Conservation (phyloP, 106 monocot genomes). For the Posidonia australis region DNA sequence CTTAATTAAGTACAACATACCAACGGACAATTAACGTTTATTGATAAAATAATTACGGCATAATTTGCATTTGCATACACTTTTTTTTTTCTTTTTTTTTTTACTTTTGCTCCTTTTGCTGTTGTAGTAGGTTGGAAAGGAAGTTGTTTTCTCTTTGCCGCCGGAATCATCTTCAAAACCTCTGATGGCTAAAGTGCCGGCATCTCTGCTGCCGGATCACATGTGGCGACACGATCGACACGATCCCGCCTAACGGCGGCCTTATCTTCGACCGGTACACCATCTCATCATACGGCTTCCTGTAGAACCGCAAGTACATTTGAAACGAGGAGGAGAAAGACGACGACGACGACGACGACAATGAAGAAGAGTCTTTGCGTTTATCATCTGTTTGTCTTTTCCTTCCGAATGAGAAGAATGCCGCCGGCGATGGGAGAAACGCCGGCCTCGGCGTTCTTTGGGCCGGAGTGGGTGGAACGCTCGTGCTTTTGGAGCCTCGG, state of each 20-base stretch:
- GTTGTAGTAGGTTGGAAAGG: no score
- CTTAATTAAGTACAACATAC: no score
- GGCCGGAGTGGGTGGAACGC: slow-evolving; percentile 16
- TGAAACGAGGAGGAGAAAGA: no score
- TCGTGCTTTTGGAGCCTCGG: slow-evolving; percentile 12
- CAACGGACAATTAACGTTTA: no score
- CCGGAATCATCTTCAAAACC: slow-evolving; percentile 14
- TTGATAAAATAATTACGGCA: no score
- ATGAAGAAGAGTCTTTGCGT: slow-evolving; percentile 5
- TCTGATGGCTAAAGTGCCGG: slow-evolving; percentile 29
- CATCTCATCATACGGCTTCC: slow-evolving; percentile 77
- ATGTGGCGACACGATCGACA: slow-evolving; percentile 60
- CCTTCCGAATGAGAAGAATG: slow-evolving; percentile 25
- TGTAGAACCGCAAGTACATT: slow-evolving; percentile 51
- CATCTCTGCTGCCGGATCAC: slow-evolving; percentile 20
- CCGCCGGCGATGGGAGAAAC: slow-evolving; percentile 68
- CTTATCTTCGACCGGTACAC: slow-evolving; percentile 78
- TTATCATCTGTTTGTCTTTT: slow-evolving; percentile 18
- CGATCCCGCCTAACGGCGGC: slow-evolving; percentile 75
- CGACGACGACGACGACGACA: slow-evolving; percentile 2
- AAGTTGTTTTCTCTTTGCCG: background rate
- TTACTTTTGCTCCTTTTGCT: no score
- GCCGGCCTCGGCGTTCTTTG: slow-evolving; percentile 78
- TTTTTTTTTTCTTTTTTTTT: background rate
- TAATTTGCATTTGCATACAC: no score